Percentiles rank a stretch among this genome's conserved stretches.
phyloP scores from a whole-genome alignment of 192 early-diverging fungal genomes.

The Obelidium mucronatum region DNA sequence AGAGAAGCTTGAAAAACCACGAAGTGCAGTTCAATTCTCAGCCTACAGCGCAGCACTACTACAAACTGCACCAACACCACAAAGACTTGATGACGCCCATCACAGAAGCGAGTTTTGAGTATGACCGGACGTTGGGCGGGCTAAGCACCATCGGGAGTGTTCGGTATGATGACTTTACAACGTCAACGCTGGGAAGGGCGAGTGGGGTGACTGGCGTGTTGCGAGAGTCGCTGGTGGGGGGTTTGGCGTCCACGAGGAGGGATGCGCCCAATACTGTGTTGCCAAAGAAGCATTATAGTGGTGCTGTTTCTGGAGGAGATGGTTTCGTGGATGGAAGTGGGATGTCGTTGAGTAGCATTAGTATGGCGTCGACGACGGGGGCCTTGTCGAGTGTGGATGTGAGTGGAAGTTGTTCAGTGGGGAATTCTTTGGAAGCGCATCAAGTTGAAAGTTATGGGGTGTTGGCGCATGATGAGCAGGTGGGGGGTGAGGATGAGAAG shows the following conservation, averaged over 20 bases:
- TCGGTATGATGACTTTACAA: constrained; percentile 27
- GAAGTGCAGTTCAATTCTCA: background rate
- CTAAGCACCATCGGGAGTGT: constrained; percentile 44
- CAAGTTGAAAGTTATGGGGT: background rate
- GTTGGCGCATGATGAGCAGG: background rate
- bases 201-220: background rate
- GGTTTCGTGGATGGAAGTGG: background rate
- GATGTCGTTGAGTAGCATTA: constrained; percentile 19
- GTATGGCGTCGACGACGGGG: background rate
- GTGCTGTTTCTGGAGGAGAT: background rate
- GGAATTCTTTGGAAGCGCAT: background rate
- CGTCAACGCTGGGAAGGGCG: constrained; percentile 20
- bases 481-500: background rate
- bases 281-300: constrained; percentile 2
- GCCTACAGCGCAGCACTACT: background rate
- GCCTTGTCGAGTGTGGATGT: constrained; percentile 9
- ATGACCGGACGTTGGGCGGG: background rate
- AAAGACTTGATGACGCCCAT: constrained; percentile 53
- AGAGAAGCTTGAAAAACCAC: constrained; percentile 8
- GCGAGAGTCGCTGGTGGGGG: background rate
- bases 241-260: background rate
- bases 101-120: constrained; percentile 42
- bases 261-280: constrained; percentile 16
- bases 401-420: background rate
- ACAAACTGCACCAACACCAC: background rate